These are phyloP conservation scores for Stagonosporopsis cucurbitacearum DNA, from an alignment of 2,329 filamentous ascomycete genomes.

Conservation along the genomic window DNA sequence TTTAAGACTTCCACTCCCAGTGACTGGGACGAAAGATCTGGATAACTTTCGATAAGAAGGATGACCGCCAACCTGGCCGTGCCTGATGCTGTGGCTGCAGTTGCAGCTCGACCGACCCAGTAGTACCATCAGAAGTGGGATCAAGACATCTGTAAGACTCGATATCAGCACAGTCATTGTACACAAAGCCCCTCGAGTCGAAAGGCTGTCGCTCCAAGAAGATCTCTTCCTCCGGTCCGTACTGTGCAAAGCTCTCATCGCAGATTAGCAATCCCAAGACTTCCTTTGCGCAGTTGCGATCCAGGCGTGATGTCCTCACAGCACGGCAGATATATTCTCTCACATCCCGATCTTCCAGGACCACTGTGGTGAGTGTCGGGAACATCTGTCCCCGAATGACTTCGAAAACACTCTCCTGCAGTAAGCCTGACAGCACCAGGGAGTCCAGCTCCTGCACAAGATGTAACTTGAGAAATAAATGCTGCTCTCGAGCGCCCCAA, in stretches of 20 bases:
- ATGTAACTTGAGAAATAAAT: neutral
- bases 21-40: neutral
- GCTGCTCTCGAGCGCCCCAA: constrained; percentile 2
- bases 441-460: constrained; percentile 2
- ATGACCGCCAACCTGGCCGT: neutral
- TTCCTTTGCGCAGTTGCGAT: neutral
- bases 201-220: constrained; percentile 3
- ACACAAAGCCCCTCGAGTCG: neutral
- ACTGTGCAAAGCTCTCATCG: neutral
- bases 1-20: neutral
- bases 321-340: neutral
- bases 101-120: neutral
- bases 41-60: neutral
- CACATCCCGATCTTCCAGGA: neutral
- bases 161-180: neutral
- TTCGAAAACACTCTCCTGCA: neutral
- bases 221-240: neutral
- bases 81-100: too few relatives aligned
- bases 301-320: neutral
- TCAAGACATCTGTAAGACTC: neutral
- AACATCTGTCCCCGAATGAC: constrained; percentile 2
- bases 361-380: neutral
- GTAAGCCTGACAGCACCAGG: neutral
- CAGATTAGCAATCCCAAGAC: neutral
- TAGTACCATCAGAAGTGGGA: neutral